Base-by-base conservation (phyloP, 768 basidiomycete genomes). In the Podaxis sp. region DNA sequence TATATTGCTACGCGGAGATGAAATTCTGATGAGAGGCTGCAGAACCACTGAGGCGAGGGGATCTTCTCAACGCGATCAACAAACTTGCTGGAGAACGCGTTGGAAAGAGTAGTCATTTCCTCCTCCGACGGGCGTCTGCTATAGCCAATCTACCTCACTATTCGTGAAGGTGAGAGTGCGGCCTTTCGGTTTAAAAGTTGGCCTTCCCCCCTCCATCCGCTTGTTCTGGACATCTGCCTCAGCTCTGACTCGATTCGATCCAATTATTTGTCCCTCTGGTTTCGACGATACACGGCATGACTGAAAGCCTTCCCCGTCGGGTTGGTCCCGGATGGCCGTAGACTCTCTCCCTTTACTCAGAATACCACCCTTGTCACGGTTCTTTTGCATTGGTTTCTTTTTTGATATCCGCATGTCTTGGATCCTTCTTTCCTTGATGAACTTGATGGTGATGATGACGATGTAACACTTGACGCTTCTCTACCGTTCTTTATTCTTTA, bases 31-130 rank as follows among this genome's bases (percentile, higher is more conserved):
- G 20, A 52, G 1, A 2, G 58, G 20, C 46, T 58, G 33, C 24
- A 91, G 91, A 94, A 79, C 91, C 91, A 1, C 72, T 93, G 52
- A 84, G 92, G 60, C 85, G 91, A 49, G 88, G 84, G 5, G 91
- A 94, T 70, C 82, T 93, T 6, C 74, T 92, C 64, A 93, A 93
- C 62, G 85, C 91, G 15, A 93, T 94, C 71, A 88, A 88, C 70
- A 90, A 90, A 73, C 84, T 93, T 52, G 90, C 88, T 13, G 82
- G 86, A 62, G 89, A 90, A 71, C 84, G 86, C 11, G 77, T 76
- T 24, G 72, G 77, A 13, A 79, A 78, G 60, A 74, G 10, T 2
- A 33, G 76, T 33, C 74, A 73, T 56, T 76, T 74, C 56, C 66
- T 76, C n/a, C 64, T 76, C 36, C 68, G 75, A 2, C 65, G 76